Conservation (phyloP, 2,329 filamentous ascomycete genomes). For the Fusarium sp. region DNA sequence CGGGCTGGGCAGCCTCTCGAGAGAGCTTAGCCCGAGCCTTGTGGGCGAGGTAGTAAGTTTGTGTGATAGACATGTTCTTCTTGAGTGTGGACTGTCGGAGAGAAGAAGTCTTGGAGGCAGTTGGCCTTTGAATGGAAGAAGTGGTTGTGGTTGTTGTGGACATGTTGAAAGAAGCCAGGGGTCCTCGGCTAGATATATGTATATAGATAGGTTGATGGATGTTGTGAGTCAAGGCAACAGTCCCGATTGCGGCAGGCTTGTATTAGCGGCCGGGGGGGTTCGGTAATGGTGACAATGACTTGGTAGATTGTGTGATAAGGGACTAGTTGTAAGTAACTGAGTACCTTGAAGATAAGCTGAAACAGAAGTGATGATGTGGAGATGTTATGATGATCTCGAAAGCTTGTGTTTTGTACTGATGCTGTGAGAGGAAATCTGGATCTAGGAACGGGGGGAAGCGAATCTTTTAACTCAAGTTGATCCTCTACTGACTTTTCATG, state of each 20-base stretch:
- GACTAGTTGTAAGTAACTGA: slow-evolving; percentile 34
- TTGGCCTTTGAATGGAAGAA: slow-evolving; percentile 43
- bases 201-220: slow-evolving; percentile 38
- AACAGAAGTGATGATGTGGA: slow-evolving; percentile 15
- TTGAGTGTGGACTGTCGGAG: slow-evolving; percentile 58
- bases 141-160: slow-evolving; percentile 46
- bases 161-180: slow-evolving; percentile 45
- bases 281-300: slow-evolving; percentile 47
- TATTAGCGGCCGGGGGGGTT: slow-evolving; percentile 48
- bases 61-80: slow-evolving; percentile 96
- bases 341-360: slow-evolving; percentile 10
- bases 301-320: slow-evolving; percentile 46
- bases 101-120: slow-evolving; percentile 45
- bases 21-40: slow-evolving; percentile 97
- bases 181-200: slow-evolving; percentile 41
- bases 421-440: slow-evolving; percentile 13
- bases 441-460: slow-evolving; percentile 33
- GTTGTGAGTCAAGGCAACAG: slow-evolving; percentile 47
- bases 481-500: slow-evolving; percentile 42
- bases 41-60: slow-evolving; percentile 98
- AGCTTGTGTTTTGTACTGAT: slow-evolving; percentile 22
- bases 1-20: slow-evolving; percentile 85
- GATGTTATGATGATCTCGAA: slow-evolving; percentile 27
- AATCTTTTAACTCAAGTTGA: slow-evolving; percentile 47
- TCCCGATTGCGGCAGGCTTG: slow-evolving; percentile 47